Evolutionary conservation across 768 basidiomycete genomes (phyloP), one percentile per base, ranked within the genome.

Genomic region (Leccinum rimulosum): DNA sequence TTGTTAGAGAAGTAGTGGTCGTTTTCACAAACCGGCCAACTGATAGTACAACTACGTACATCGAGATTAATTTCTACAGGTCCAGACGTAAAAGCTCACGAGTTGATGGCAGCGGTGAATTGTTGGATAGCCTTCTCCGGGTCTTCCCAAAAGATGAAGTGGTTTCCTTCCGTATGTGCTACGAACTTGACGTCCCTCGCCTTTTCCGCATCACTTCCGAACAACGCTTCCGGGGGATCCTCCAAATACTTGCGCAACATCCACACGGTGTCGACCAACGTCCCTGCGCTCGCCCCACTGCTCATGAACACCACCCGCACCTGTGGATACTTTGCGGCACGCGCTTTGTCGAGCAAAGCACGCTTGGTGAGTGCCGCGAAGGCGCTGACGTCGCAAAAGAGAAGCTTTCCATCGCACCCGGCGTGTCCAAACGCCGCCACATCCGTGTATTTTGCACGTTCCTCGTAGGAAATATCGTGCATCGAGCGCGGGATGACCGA

Each of bases 121-220:
- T 66, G 63, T 30, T 59, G 47, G n/a, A 70, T 61, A 25, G 66
- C 62, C 51, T 56, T 61, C 62, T 68, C 58, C 11, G 68, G 67
- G 9, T 67, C 56, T 0, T 68, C 66, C 67, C 66, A 68, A 47
- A 65, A 70, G 25, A 64, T 17, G 14, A 70, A 68, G 50, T 68
- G 68, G 43, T 68, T 70, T 36, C 67, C 67, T 45, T 68, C 66
- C 8, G 50, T 31, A 17, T 68, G 59, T 3, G 7, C 27, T 10
- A 62, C 6, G 31, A 33, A 54, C 50, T 62, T 55, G 58, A 70
- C 53, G 9, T 70, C 67, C 31, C 67, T 68, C 31, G 50, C 63
- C 38, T 45, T 68, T 36, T 65, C 66, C 15, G 68, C 68, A 10
- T 50, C 56, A 0, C 22, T 27, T 47, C 67, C 67, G 6, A 59